Conservation (phyloP, 257 asterid species). For the Salvia splendens region DNA sequence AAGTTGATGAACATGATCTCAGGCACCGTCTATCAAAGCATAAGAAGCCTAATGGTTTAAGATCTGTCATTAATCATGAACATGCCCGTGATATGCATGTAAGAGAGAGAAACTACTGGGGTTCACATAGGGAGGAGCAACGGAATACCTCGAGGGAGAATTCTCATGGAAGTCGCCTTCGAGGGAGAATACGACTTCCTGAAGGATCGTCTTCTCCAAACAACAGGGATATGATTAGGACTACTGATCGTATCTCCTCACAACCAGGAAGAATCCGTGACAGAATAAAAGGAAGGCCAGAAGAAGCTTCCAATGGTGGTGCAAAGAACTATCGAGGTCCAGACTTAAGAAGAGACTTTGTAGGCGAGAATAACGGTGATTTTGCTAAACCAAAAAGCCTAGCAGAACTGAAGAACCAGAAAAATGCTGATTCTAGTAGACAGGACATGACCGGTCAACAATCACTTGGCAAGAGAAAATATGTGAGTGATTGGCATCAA, state of each 20-base stretch:
- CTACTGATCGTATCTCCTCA: constrained; percentile 44
- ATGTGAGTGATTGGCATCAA: constrained; percentile 43
- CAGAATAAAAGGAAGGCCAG: constrained; percentile 59
- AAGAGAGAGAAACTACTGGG: constrained; percentile 48
- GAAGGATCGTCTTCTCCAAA: constrained; percentile 51
- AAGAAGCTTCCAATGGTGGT: constrained; percentile 45
- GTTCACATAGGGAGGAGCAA: constrained; percentile 44
- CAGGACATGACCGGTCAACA: constrained; percentile 43
- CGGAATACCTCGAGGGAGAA: constrained; percentile 43
- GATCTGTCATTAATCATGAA: constrained; percentile 77
- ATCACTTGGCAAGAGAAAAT: constrained; percentile 72
- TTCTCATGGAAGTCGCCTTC: constrained; percentile 65
- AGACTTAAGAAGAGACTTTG: constrained; percentile 49
- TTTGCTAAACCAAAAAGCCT: constrained; percentile 77
- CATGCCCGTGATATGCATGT: constrained; percentile 47
- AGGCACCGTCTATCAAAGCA: constrained; percentile 70
- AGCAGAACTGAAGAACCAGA: constrained; percentile 67
- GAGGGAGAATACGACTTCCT: constrained; percentile 74
- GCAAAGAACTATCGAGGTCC: constrained; percentile 48
- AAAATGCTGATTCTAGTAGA: constrained; percentile 44
- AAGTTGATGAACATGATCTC: constrained; percentile 59
- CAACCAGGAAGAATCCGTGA: constrained; percentile 60
- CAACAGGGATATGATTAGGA: constrained; percentile 50
- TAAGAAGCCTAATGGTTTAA: constrained; percentile 65
- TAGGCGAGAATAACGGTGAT: constrained; percentile 36